phyloP scores from a whole-genome alignment of 768 basidiomycete genomes.

The Lactarius hatsudake region DNA sequence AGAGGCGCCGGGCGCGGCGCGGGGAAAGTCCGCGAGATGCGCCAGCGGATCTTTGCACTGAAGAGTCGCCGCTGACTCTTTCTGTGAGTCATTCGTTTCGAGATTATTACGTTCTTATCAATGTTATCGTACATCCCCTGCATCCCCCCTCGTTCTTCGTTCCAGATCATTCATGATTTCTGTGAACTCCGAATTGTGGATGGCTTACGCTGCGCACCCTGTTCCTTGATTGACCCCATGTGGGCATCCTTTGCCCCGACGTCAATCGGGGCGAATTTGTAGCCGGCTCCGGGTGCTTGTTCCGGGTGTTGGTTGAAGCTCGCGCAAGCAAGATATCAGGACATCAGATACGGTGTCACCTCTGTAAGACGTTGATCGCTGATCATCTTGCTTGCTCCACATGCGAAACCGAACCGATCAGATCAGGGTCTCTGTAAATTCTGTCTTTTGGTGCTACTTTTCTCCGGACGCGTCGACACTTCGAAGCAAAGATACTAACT shows the following conservation, averaged over 20 bases:
- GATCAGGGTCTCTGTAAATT: not conserved
- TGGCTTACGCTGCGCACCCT: not conserved
- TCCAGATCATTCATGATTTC: not conserved
- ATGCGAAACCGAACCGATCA: no score
- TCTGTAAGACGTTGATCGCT: not conserved
- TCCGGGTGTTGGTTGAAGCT: no score
- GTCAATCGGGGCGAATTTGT: not conserved
- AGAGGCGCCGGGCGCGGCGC: slow-evolving; percentile 66
- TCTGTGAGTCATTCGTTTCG: not conserved
- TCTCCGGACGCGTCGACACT: no score
- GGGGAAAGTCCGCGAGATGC: slow-evolving; percentile 30
- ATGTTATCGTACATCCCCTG: not conserved
- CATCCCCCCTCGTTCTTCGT: not conserved
- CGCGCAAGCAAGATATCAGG: no score
- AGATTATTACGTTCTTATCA: not conserved
- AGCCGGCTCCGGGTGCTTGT: no score
- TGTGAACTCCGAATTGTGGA: not conserved
- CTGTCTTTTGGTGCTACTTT: not conserved
- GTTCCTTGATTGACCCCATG: not conserved
- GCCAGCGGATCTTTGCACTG: slow-evolving; percentile 10
- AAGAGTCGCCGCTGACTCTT: not conserved
- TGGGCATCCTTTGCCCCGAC: not conserved
- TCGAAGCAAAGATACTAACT: no score
- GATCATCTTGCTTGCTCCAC: not conserved
- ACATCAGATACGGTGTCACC: not conserved